phyloP scores from a whole-genome alignment of 2,329 filamentous ascomycete species.

The Trichoderma gracile region DNA sequence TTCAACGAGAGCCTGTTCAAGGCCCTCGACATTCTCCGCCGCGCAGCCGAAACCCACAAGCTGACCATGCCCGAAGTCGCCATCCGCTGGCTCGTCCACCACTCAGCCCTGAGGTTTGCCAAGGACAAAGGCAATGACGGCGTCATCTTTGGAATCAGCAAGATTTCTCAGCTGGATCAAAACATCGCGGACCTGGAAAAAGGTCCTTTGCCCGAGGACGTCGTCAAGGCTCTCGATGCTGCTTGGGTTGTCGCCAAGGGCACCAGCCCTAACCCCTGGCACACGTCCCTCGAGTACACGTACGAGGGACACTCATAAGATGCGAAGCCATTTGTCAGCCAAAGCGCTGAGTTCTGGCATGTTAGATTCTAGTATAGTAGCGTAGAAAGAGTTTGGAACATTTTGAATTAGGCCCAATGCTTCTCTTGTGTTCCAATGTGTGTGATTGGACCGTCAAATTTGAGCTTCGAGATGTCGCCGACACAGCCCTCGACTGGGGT shows the following conservation, averaged over 20 bases:
- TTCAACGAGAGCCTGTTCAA: conserved; percentile 60
- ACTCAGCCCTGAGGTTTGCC: conserved; percentile 49
- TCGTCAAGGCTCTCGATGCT: conserved; percentile 48
- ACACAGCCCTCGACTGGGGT: no score
- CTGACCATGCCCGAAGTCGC: conserved; percentile 67
- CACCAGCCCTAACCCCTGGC: conserved; percentile 16
- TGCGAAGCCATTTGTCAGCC: not conserved
- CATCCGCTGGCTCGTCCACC: conserved; percentile 68
- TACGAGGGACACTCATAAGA: conserved; percentile 20
- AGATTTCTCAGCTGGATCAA: conserved; percentile 49
- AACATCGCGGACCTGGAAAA: conserved; percentile 54
- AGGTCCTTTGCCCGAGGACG: conserved; percentile 70
- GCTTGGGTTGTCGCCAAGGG: conserved; percentile 17
- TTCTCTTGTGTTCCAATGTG: no score
- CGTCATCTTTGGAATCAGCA: conserved; percentile 54
- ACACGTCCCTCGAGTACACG: conserved; percentile 9
- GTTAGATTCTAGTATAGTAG: not conserved
- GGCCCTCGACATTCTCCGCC: conserved; percentile 64
- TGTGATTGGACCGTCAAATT: no score
- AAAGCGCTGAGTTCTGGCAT: not conserved
- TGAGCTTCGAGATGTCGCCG: no score
- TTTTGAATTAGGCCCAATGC: not conserved
- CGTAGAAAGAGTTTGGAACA: not conserved
- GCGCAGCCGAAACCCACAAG: conserved; percentile 62
- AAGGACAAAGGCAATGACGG: conserved; percentile 48